phyloP scores from a whole-genome alignment of 352 stramenopile species.

The Phytophthora citrophthora region DNA sequence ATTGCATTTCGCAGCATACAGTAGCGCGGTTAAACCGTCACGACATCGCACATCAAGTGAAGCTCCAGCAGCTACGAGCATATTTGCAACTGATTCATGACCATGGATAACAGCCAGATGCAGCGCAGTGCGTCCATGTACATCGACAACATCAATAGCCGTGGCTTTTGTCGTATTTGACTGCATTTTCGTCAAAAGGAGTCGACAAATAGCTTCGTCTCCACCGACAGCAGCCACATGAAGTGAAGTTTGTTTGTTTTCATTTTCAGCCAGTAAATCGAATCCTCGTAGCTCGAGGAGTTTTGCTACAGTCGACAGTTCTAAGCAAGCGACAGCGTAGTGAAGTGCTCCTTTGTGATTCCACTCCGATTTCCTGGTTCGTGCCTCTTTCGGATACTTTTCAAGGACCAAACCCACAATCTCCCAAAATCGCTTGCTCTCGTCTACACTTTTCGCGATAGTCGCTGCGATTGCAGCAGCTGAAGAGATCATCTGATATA shows the following conservation, averaged over 20 bases:
- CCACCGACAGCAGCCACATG: conserved; percentile 54
- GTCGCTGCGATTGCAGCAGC: conserved; percentile 47
- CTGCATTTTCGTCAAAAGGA: conserved; percentile 40
- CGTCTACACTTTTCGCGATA: conserved; percentile 30
- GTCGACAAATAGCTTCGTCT: conserved; percentile 44
- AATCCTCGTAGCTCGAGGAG: conserved; percentile 47
- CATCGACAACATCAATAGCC: conserved; percentile 43
- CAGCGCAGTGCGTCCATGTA: conserved; percentile 46
- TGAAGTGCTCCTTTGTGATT: conserved; percentile 51
- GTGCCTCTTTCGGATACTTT: conserved; percentile 35
- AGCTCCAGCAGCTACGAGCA: conserved; percentile 47
- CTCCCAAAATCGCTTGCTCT: conserved; percentile 54
- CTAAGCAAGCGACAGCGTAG: conserved; percentile 49
- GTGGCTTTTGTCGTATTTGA: conserved; percentile 24
- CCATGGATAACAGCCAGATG: conserved; percentile 58
- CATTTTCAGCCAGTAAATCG: conserved; percentile 52
- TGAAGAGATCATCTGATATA: conserved; percentile 48
- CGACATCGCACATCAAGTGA: conserved; percentile 41
- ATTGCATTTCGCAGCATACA: conserved; percentile 63
- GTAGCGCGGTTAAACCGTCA: conserved; percentile 46
- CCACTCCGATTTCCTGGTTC: conserved; percentile 45
- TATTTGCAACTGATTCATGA: conserved; percentile 45
- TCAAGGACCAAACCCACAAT: conserved; percentile 45
- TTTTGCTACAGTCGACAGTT: conserved; percentile 41
- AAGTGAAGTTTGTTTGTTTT: conserved; percentile 51